phyloP scores from a whole-genome alignment of 176 grass and related monocot species.

The Ampelocalamus luodianensis region DNA sequence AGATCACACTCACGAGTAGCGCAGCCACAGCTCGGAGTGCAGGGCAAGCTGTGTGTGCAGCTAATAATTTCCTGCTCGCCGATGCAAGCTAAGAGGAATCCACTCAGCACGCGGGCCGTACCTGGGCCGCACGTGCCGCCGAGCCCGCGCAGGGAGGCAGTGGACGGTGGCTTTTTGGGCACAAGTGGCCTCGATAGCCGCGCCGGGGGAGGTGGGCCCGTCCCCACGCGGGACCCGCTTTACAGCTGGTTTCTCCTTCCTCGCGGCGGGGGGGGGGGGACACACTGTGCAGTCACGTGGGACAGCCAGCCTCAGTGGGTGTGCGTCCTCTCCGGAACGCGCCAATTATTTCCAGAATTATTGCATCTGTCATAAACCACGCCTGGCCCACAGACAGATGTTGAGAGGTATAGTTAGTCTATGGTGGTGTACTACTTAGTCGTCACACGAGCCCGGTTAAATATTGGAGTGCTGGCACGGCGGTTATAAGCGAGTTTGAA shows the following conservation, averaged over 20 bases:
- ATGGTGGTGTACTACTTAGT: too few relatives aligned
- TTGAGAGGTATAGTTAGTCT: too few relatives aligned
- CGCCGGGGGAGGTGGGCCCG: constrained; percentile 29
- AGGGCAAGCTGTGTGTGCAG: background rate
- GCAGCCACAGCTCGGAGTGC: background rate
- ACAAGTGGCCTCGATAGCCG: constrained; percentile 35
- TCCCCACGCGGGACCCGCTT: constrained; percentile 13
- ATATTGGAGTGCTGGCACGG: too few relatives aligned
- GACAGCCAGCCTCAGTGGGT: constrained; percentile 35
- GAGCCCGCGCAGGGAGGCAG: constrained; percentile 42
- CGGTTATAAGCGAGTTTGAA: too few relatives aligned
- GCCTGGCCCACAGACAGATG: too few relatives aligned
- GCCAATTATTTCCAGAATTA: constrained; percentile 37
- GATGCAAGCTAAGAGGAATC: background rate
- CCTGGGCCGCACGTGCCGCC: constrained; percentile 52
- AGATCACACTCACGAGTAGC: background rate
- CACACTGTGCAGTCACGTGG: constrained; percentile 55
- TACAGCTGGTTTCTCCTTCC: constrained; percentile 50
- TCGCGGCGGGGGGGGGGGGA: background rate
- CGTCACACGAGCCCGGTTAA: too few relatives aligned
- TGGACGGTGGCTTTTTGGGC: constrained; percentile 66
- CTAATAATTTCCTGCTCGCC: background rate
- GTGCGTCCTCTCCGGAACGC: constrained; percentile 12
- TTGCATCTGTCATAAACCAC: too few relatives aligned
- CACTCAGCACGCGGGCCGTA: constrained; percentile 41